Percentiles rank a stretch among this genome's conserved stretches.
These are phyloP conservation scores for Capronia coronata DNA, from an alignment of 2,329 filamentous ascomycete genomes.

Conservation along the genomic window DNA sequence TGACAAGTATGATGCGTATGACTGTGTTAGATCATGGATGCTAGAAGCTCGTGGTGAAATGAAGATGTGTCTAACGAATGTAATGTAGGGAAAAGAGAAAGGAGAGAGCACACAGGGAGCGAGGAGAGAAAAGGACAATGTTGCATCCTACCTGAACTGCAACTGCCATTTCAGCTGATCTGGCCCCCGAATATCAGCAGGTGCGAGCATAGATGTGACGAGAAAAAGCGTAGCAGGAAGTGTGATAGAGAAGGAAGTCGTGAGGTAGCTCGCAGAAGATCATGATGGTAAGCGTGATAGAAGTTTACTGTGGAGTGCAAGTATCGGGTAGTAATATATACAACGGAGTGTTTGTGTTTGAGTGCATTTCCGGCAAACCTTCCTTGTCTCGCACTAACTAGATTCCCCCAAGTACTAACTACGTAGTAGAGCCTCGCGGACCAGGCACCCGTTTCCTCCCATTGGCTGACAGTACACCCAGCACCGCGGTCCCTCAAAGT, in stretches of 20 bases:
- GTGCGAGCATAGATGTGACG: not conserved
- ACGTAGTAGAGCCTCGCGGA: not conserved
- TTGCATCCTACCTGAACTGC: not conserved
- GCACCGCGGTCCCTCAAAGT: slow-evolving; percentile 4
- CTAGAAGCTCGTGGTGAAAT: not conserved
- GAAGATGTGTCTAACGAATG: not conserved
- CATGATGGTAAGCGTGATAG: too few relatives aligned
- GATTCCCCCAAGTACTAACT: not conserved
- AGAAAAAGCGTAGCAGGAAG: not conserved
- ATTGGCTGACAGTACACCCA: slow-evolving; percentile 14
- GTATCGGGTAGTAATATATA: too few relatives aligned
- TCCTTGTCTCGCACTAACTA: not conserved
- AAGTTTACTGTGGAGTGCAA: too few relatives aligned
- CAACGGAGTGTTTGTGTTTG: not conserved
- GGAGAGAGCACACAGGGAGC: not conserved
- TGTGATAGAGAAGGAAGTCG: not conserved
- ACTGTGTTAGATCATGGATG: not conserved
- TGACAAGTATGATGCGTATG: not conserved
- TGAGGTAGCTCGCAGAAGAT: too few relatives aligned
- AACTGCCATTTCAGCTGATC: not conserved
- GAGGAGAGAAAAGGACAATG: not conserved
- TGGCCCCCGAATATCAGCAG: not conserved
- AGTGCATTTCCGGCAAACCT: slow-evolving; percentile 5
- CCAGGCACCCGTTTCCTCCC: slow-evolving; percentile 12
- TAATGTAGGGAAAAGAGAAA: not conserved